phyloP scores from a whole-genome alignment of 2,329 filamentous ascomycete genomes.

The Pleurostoma richardsiae region DNA sequence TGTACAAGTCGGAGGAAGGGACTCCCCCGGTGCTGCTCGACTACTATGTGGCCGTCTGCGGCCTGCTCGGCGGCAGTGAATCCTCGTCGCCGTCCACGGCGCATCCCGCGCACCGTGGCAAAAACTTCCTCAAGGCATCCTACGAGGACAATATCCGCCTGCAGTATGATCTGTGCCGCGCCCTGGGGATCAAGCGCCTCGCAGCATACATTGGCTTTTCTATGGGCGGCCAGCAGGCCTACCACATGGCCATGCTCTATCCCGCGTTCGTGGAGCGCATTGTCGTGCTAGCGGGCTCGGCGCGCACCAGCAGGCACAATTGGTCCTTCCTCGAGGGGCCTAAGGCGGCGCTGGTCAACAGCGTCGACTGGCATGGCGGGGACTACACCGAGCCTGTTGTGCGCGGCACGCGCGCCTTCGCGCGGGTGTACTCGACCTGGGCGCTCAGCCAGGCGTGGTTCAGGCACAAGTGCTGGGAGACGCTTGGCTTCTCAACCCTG shows the following conservation, averaged over 20 bases:
- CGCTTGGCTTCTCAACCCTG: slow-evolving; percentile 59
- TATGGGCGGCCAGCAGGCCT: slow-evolving; percentile 50
- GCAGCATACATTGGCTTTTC: slow-evolving; percentile 48
- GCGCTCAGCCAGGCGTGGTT: slow-evolving; percentile 78
- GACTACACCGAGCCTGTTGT: slow-evolving; percentile 16
- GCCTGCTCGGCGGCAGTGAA: slow-evolving; percentile 46
- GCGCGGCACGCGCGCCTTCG: slow-evolving; percentile 46
- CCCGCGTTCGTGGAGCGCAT: slow-evolving; percentile 38
- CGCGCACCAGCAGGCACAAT: slow-evolving; percentile 45
- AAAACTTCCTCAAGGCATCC: slow-evolving; percentile 35
- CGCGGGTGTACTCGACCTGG: slow-evolving; percentile 73
- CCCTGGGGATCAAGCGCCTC: slow-evolving; percentile 35
- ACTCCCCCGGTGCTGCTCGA: slow-evolving; percentile 7
- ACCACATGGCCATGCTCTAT: slow-evolving; percentile 43
- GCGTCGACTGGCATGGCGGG: slow-evolving; percentile 31
- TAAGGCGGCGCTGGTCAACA: slow-evolving; percentile 37
- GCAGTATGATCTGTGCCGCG: slow-evolving; percentile 35
- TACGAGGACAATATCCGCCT: slow-evolving; percentile 46
- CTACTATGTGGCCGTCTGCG: slow-evolving; percentile 44
- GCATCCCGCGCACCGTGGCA: slow-evolving; percentile 13
- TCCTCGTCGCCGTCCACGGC: slow-evolving; percentile 48
- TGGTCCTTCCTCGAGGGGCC: slow-evolving; percentile 50
- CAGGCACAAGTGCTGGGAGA: slow-evolving; percentile 60
- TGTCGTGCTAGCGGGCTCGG: slow-evolving; percentile 45
- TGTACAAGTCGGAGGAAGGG: slow-evolving; percentile 4